A percentile compares a stretch with the other conserved stretches of the same genome.
phyloP scores from a whole-genome alignment of 108 stramenopile species.

The Asterionellopsis glacialis region DNA sequence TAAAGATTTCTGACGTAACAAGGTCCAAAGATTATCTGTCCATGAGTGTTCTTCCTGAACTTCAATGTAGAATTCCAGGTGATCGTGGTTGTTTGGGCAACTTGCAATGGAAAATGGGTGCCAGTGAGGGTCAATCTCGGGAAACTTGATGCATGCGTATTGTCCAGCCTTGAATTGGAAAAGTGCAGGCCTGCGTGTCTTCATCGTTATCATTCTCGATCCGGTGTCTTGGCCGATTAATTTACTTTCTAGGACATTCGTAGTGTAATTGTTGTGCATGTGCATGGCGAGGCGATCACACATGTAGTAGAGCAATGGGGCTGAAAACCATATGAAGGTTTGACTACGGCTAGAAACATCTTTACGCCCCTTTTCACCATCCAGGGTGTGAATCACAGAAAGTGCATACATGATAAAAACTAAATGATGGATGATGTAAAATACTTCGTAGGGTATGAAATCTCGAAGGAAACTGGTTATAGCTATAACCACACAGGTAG shows the following conservation, averaged over 20 bases:
- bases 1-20: too few relatives aligned
- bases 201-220: slow-evolving; percentile 29
- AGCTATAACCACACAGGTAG: slow-evolving; percentile 21
- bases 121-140: slow-evolving; percentile 18
- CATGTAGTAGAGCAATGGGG: slow-evolving; percentile 31
- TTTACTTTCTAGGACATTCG: slow-evolving; percentile 6
- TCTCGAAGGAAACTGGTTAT: slow-evolving; percentile 30
- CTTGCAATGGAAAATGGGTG: slow-evolving; percentile 39
- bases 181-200: slow-evolving; percentile 23
- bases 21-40: neutral
- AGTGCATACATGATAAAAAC: slow-evolving; percentile 37
- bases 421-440: slow-evolving; percentile 32
- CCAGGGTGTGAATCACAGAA: slow-evolving; percentile 36
- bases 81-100: slow-evolving; percentile 13
- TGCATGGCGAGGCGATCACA: slow-evolving; percentile 36
- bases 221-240: slow-evolving; percentile 7
- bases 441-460: slow-evolving; percentile 37
- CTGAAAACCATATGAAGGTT: slow-evolving; percentile 45
- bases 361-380: slow-evolving; percentile 19
- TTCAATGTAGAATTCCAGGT: slow-evolving; percentile 37
- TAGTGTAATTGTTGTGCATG: slow-evolving; percentile 28
- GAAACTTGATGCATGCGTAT: slow-evolving; percentile 26
- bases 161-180: slow-evolving; percentile 38
- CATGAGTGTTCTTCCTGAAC: slow-evolving; percentile 12
- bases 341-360: slow-evolving; percentile 17